Conservation (phyloP, 257 asterid genomes). For the Solanum bukasovii region DNA sequence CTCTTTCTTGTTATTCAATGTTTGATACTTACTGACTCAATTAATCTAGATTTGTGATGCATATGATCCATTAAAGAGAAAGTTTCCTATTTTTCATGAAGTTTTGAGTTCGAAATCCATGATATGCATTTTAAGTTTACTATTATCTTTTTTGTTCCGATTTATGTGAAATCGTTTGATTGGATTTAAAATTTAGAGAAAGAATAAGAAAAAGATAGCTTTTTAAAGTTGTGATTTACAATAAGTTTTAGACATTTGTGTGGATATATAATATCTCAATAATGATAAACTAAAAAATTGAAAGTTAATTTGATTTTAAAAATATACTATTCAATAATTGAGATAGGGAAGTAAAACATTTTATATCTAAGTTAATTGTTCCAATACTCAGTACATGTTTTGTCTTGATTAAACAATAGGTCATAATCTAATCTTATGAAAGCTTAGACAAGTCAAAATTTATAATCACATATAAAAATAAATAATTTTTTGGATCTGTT, state of each 20-base stretch:
- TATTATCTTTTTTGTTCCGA: neutral
- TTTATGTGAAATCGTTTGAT: neutral
- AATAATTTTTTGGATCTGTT: neutral
- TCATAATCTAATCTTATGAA: neutral
- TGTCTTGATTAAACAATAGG: neutral
- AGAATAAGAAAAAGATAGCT: too few species aligned
- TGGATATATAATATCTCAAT: neutral
- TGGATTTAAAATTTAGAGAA: neutral
- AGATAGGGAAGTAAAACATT: neutral
- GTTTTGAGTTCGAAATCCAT: neutral
- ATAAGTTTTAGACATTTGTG: neutral
- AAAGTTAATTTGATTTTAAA: neutral
- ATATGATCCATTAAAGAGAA: neutral
- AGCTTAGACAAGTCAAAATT: neutral
- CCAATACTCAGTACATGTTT: neutral
- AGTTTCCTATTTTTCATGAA: neutral
- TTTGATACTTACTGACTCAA: neutral
- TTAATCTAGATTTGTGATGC: neutral
- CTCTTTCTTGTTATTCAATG: neutral
- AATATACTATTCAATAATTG: neutral
- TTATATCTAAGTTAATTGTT: neutral
- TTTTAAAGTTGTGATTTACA: neutral
- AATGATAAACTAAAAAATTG: neutral
- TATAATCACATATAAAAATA: neutral
- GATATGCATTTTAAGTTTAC: neutral